A percentile compares a stretch with the other conserved stretches of the same genome.
phyloP scores from a whole-genome alignment of 176 grass and related monocot genomes.

The Oryza officinalis region DNA sequence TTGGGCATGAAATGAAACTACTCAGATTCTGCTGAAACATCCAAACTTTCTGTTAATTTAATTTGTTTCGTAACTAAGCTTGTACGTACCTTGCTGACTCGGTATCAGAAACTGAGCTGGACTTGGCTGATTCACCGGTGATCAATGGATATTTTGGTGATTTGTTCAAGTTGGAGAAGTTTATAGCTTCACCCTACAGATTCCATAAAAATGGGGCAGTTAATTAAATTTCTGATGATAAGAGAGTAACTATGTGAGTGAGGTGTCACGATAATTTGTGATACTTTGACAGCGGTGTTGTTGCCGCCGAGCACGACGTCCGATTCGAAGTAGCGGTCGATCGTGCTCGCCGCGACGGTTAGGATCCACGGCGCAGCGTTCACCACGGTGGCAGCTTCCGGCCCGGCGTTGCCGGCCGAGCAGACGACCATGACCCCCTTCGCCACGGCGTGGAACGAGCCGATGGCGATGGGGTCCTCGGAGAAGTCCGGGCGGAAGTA shows the following conservation, averaged over 20 bases:
- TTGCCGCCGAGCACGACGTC: slow-evolving; percentile 72
- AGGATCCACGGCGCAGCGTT: slow-evolving; percentile 90
- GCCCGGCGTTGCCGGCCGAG: slow-evolving; percentile 81
- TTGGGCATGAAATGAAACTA: no score
- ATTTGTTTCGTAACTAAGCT: not conserved
- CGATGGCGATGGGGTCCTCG: slow-evolving; percentile 76
- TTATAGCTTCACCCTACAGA: slow-evolving; percentile 71
- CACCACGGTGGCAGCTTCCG: slow-evolving; percentile 51
- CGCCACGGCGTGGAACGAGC: slow-evolving; percentile 75
- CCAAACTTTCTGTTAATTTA: not conserved
- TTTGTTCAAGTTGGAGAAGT: slow-evolving; percentile 75
- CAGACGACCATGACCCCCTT: slow-evolving; percentile 76
- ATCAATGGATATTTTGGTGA: slow-evolving; percentile 75
- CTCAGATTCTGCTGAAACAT: not conserved
- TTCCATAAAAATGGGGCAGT: not conserved
- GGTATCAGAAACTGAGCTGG: slow-evolving; percentile 52
- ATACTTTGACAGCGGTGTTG: slow-evolving; percentile 59
- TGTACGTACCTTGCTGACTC: slow-evolving; percentile 56
- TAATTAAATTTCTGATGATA: not conserved
- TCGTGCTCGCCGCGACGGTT: slow-evolving; percentile 79
- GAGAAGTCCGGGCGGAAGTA: slow-evolving; percentile 53
- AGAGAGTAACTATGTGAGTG: no score
- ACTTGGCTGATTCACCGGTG: slow-evolving; percentile 60
- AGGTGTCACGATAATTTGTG: not conserved
- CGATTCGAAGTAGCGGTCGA: slow-evolving; percentile 84